Evolutionary conservation across 2,329 filamentous ascomycete species (phyloP), one percentile per base, ranked within the genome.

Genomic region (Paradendryphiella salina): DNA sequence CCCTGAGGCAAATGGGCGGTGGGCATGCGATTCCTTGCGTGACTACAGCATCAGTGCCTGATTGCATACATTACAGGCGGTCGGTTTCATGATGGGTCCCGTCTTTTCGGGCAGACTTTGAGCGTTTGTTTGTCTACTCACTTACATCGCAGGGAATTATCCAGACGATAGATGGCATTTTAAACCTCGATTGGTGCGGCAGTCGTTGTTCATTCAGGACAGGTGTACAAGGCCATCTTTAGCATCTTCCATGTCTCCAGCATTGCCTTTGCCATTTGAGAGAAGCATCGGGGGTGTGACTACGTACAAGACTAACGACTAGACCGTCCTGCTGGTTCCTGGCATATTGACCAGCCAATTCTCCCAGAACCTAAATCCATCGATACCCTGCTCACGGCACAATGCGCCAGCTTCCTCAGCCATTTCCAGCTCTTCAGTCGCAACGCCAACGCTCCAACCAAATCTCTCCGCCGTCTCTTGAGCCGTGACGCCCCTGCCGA

Each of bases 391-490:
- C 71, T 99, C 94, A 39, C 94, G 86, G 71, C 93, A 97, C 15
- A 99, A 72, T 2, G 85, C 84, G 0, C 94, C 94, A 48, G 83
- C 85, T 71, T 97, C 93, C 73, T 99, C 94, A 0, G 92, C 92
- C 93, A 99, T 96, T 70, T 96, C 89, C 10, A 99, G 79, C 75
- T 99, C 94, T 71, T 97, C 94, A 52, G 88, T 89, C 1, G 94
- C 94, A 17, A 99, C 93, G 7, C 94, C 94, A 6, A 99, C 87
- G 70, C 94, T 97, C 94, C 94, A 99, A 5, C 92, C 90, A 73
- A 99, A 99, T 41, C 85, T 80, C 72, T 95, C 89, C 0, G 94
- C 94, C 0, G 85, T 84, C 67, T 97, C 92, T 67, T 94, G 89
- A 1, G 91, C 90, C 11, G 91, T 96, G 21, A 97, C 86, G 8